These are phyloP conservation scores for Apiospora arundinis DNA, from an alignment of 2,329 filamentous ascomycete genomes.

Conservation along the genomic window DNA sequence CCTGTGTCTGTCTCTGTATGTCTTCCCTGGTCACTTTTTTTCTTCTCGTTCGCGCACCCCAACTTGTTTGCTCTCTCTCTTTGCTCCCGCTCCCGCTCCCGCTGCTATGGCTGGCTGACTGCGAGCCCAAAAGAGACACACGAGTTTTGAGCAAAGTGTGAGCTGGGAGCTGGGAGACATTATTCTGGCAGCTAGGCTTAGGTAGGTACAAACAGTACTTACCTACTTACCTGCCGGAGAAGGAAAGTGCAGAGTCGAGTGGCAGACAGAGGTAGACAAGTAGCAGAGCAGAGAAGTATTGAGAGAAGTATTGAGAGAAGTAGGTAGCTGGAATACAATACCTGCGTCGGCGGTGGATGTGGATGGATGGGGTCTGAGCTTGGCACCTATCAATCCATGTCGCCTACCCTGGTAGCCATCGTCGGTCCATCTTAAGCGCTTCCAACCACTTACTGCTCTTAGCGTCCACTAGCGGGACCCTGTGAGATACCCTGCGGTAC, in stretches of 20 bases:
- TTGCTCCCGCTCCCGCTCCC: not conserved
- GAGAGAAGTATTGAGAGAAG: too few species aligned
- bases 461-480: slow-evolving; percentile 17
- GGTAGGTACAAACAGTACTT: not conserved
- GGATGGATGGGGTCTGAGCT: slow-evolving; percentile 19
- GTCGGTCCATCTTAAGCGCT: slow-evolving; percentile 20
- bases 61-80: not conserved
- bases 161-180: not conserved
- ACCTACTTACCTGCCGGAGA: not conserved
- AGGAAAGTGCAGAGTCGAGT: slow-evolving; percentile 5
- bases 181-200: too few species aligned
- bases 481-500: slow-evolving; percentile 2
- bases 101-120: not conserved
- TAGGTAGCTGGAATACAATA: not conserved
- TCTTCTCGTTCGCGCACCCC: slow-evolving; percentile 9
- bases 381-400: slow-evolving; percentile 21
- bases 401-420: slow-evolving; percentile 8
- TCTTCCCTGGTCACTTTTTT: not conserved
- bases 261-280: not conserved
- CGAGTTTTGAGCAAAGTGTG: not conserved
- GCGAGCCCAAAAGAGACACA: not conserved
- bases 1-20: not conserved
- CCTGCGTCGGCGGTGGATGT: slow-evolving; percentile 4
- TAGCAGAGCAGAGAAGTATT: too few species aligned
- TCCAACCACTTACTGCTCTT: slow-evolving; percentile 16